Conservation (phyloP, 306 rosid species). For the Amphicarpaea edgeworthii region DNA sequence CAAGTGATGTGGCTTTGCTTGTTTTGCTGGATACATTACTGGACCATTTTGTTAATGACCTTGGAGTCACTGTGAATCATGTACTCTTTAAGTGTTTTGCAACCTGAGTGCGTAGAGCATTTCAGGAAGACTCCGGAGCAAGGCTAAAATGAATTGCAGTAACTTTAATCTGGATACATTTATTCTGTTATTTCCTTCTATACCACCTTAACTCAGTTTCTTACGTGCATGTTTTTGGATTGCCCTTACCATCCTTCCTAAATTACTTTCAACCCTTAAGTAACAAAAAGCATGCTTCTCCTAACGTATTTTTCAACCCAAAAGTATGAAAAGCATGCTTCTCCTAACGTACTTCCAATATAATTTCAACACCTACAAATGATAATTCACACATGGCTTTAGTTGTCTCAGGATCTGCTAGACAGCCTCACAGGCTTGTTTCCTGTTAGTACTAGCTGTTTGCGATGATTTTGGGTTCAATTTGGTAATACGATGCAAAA, state of each 20-base stretch:
- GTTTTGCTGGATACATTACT: slow-evolving; percentile 8
- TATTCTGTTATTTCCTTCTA: slow-evolving; percentile 5
- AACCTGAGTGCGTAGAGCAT: slow-evolving; percentile 23
- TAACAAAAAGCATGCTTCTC: neutral
- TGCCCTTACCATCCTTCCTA: neutral
- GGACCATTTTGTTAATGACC: slow-evolving; percentile 44
- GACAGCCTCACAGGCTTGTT: slow-evolving; percentile 22
- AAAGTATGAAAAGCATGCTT: neutral
- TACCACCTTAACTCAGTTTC: neutral
- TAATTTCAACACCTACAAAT: neutral
- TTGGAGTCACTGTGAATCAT: slow-evolving; percentile 31
- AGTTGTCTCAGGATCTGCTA: neutral
- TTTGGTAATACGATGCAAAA: neutral
- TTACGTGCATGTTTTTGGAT: neutral
- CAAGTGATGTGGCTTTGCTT: slow-evolving; percentile 26
- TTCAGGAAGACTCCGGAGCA: slow-evolving; percentile 32
- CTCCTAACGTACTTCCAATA: neutral
- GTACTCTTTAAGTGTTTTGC: slow-evolving; percentile 38
- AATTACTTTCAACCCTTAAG: neutral
- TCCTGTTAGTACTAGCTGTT: slow-evolving; percentile 8
- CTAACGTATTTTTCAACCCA: neutral
- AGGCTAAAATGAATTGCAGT: slow-evolving; percentile 1
- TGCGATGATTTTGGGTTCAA: slow-evolving; percentile 2
- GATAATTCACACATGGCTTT: neutral
- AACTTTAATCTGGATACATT: neutral